These are phyloP conservation scores for Flaveria linearis DNA, from an alignment of 129 eudicot species.

Conservation along the genomic window DNA sequence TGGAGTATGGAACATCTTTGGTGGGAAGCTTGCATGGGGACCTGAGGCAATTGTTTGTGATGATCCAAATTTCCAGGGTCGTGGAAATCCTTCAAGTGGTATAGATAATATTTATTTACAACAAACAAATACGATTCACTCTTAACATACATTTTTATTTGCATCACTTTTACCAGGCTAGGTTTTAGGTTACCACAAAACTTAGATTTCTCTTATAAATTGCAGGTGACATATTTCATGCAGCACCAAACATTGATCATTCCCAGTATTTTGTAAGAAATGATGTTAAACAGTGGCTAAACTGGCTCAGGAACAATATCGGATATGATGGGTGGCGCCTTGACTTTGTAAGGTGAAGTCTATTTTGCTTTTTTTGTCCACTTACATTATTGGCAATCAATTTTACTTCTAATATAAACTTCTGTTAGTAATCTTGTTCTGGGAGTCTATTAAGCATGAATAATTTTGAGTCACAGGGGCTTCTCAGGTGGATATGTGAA, in stretches of 20 bases:
- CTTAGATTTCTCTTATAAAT: conserved; percentile 7
- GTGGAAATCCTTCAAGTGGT: conserved; percentile 63
- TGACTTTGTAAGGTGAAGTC: conserved; percentile 67
- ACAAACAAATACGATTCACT: conserved; percentile 6
- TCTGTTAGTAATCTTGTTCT: background rate
- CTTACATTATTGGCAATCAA: background rate
- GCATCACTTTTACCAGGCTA: conserved; percentile 19
- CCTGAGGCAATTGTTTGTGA: conserved; percentile 74
- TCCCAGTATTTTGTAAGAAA: conserved; percentile 65
- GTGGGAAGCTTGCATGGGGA: conserved; percentile 72
- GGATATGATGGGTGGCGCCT: conserved; percentile 86
- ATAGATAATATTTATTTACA: conserved; percentile 22
- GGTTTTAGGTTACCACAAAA: conserved; percentile 12
- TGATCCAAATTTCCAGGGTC: conserved; percentile 74
- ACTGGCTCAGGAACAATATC: conserved; percentile 59
- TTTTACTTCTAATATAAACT: background rate
- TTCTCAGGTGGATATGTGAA: conserved; percentile 69
- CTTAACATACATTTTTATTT: conserved; percentile 8
- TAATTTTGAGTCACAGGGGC: conserved; percentile 43
- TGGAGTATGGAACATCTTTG: conserved; percentile 75
- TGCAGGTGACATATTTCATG: conserved; percentile 73
- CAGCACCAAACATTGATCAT: conserved; percentile 79
- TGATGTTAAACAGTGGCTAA: conserved; percentile 61
- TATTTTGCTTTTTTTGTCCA: background rate
- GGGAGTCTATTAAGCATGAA: conserved; percentile 3